A percentile compares a stretch with the other conserved stretches of the same genome.
Evolutionary conservation across 768 basidiomycete genomes (phyloP).

Genomic region (Daedaleopsis nitida): DNA sequence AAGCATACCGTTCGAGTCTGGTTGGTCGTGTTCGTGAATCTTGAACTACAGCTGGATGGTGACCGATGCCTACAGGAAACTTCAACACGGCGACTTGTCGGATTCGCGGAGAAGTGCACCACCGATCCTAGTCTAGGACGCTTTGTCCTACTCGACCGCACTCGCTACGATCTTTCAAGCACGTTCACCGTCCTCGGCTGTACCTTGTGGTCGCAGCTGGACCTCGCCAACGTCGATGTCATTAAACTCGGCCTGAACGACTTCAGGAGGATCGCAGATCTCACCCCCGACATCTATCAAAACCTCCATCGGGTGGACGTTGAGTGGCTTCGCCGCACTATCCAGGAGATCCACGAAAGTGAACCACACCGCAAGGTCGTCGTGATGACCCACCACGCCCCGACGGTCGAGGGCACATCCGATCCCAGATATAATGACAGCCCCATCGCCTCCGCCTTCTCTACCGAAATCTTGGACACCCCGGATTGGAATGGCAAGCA

Average conservation of each 20-base stretch:
- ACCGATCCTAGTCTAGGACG: conserved; percentile 11
- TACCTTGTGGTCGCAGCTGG: conserved; percentile 40
- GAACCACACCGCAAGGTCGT: conserved; percentile 34
- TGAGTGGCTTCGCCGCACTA: conserved; percentile 34
- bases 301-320: conserved; percentile 32
- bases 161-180: conserved; percentile 36
- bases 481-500: conserved; percentile 31
- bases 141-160: conserved; percentile 38
- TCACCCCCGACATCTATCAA: conserved; percentile 28
- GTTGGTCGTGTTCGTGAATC: not conserved
- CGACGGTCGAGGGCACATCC: conserved; percentile 36
- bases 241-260: conserved; percentile 34
- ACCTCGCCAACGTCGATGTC: conserved; percentile 31
- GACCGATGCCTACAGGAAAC: not conserved
- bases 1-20: conserved; percentile 16
- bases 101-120: not conserved
- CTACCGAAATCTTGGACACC: conserved; percentile 33
- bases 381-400: conserved; percentile 45
- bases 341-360: conserved; percentile 28
- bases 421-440: conserved; percentile 34
- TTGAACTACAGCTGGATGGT: not conserved
- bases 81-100: not conserved
- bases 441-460: conserved; percentile 33
- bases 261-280: conserved; percentile 34
- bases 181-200: conserved; percentile 42